Base-by-base conservation (phyloP, 306 rosid species). In the Begonia masoniana region DNA sequence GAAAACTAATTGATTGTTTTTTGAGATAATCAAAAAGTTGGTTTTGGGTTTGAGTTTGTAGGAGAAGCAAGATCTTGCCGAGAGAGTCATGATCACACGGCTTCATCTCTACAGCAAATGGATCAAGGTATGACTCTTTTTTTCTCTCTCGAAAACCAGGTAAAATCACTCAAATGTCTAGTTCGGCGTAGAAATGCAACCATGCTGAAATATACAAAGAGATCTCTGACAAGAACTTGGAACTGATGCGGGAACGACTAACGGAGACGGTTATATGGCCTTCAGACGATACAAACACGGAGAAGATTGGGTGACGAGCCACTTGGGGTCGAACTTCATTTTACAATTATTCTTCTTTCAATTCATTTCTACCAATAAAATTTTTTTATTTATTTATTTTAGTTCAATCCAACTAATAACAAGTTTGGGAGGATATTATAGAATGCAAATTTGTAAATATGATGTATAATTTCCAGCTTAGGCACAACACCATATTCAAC, bases 241-340 rank as follows among this genome's bases (percentile, higher is more conserved):
- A 78, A 60, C 62, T 91, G 73, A 86, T 91, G 96, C 88, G 96
- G 58, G 99, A 91, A 66, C 66, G 96, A 62, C 92, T 91, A 42
- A 73, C 75, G 42, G 86, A 91, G 70, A 91, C 99, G 15, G 96
- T 91, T 54, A 86, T 83, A 77, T 91, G 99, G 99, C 99, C 99
- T 4, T 83, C 96, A 3, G 99, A 91, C 67, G 99, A 91, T 79
- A 49, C 88, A n/a, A 81, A 83, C 82, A 75, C 88, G 15, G 94
- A 85, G 74, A 85, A 69, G 71, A 76, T 86, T 31, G 96, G 96
- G 49, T 91, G 62, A 78, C 39, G 9, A 31, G 39, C 39, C 39
- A 31, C 7, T 4, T 6, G 24, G 1, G 4, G 39, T 6, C 0
- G 7, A 31, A 31, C 39, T 31, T 31, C 39, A 31, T 31, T 31